Percentiles rank a stretch among this genome's conserved stretches.
Conservation (phyloP, 331 rosid genomes). For the Malus hybrid region DNA sequence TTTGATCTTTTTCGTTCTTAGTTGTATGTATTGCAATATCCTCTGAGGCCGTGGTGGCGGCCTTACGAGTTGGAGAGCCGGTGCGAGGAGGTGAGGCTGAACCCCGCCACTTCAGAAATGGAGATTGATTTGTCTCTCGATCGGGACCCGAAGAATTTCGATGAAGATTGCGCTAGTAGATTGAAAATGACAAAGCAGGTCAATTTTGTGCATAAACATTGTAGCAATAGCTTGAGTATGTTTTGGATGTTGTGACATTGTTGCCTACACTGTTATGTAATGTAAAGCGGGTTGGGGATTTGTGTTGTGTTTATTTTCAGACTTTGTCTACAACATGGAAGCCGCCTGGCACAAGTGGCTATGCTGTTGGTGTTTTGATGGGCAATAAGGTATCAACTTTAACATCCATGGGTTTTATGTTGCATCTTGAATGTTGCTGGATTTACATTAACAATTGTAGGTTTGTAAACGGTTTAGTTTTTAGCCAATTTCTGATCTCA, state of each 20-base stretch:
- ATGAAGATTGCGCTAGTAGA: constrained; percentile 29
- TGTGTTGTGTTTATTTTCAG: constrained; percentile 26
- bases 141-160: constrained; percentile 44
- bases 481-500: background rate
- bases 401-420: background rate
- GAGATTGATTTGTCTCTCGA: constrained; percentile 69
- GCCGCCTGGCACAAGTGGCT: constrained; percentile 45
- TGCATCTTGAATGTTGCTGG: background rate
- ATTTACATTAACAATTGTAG: background rate
- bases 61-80: constrained; percentile 72
- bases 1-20: background rate
- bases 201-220: background rate
- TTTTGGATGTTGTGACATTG: background rate
- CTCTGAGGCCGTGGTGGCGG: constrained; percentile 79
- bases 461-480: background rate
- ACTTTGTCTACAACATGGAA: constrained; percentile 67
- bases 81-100: constrained; percentile 83
- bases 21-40: constrained; percentile 78
- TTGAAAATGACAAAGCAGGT: constrained; percentile 61
- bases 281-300: background rate
- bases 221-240: background rate
- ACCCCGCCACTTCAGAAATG: constrained; percentile 44
- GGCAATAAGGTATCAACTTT: constrained; percentile 59
- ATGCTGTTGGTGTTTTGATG: constrained; percentile 69
- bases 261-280: background rate